Base-by-base conservation (phyloP, 768 basidiomycete genomes). In the Rhodocollybia butyracea region DNA sequence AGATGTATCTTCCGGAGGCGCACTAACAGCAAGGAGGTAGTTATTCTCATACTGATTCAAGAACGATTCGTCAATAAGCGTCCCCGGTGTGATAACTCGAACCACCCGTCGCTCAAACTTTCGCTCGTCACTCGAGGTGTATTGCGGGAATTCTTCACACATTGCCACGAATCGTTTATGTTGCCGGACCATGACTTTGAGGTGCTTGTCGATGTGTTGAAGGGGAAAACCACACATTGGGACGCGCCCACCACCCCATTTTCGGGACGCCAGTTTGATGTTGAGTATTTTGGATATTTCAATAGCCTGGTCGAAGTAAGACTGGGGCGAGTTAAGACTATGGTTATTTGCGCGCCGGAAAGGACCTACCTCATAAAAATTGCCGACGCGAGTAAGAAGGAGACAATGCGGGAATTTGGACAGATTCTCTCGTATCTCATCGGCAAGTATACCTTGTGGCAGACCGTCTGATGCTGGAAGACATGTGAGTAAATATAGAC, bases 141-240 rank as follows among this genome's bases (percentile, higher is more conserved):
- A 68, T 5, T 75, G 77, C 45, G 81, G 83, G 67, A 91, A 94
- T 68, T 98, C 95, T 68, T 98, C 95, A 65, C 95, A 95, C 70
- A 97, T 77, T 30, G 96, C 94, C 12, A 97, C 94, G 61, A 90
- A 94, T 22, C 85, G 85, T 46, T 84, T 85, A 58, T 92, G 79
- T 58, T 87, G 81, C 66, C 93, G 88, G 5, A 98, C 88, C 32
- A 98, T 76, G 17, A 85, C 75, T 69, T 92, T 95, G 66, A 97
- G 79, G 69, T 95, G 79, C 65, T 89, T 93, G 73, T 92, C 87
- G 36, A 96, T 79, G 60, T 95, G 89, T 59, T 80, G 67, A 24
- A 94, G 70, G 0, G 95, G 95, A 69, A 98, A 98, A 19, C 95
- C 95, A 64, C 91, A 91, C 87, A 98, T 96, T 10, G 81, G 77